Evolutionary conservation across 495 filamentous ascomycete species (phyloP), one percentile per base, ranked within the genome.

Genomic region (Tuber brumale): DNA sequence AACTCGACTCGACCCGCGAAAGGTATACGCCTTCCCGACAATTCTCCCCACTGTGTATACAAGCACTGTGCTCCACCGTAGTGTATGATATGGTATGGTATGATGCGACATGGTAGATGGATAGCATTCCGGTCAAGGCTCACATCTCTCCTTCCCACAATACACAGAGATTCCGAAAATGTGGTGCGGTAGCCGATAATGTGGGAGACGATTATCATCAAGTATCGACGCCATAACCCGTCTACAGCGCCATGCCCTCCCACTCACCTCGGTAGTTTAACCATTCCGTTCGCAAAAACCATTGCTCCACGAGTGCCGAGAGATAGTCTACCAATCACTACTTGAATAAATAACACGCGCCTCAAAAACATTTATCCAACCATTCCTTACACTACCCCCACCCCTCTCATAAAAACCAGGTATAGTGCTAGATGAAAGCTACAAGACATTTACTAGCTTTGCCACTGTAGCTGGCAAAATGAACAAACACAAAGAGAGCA

Each of bases 341-440:
- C n/a, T 66, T 27, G 8, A 66, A 66, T 35, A 31, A 66, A 35
- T 35, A 66, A 7, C 27, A 35, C 14, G 31, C 23, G 9, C 27
- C 12, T 1, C 57, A 31, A 61, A 61, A 61, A 35, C 0, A 1
- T 35, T 18, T 35, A 35, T 66, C 57, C 16, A 18, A 14, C 18
- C 12, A 35, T 31, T 2, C n/a, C 27, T 66, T 66, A 35, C 31
- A 66, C 31, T 35, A 12, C 1, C 57, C 27, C 19, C 27, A 6
- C 27, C 27, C 57, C 57, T 66, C 31, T 14, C 14, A 66, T 35
- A 35, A 31, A 66, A 66, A 27, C 57, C 14, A 19, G 57, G 57
- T 66, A 66, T 66, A 66, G 27, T 66, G 57, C 57, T 35, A 66
- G 31, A 66, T 66, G 57, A 66, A 66, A 66, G 57, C 57, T 35